These are phyloP conservation scores for Leccinum angustisporum DNA, from an alignment of 1,284 basidiomycete genomes.

Conservation along the genomic window DNA sequence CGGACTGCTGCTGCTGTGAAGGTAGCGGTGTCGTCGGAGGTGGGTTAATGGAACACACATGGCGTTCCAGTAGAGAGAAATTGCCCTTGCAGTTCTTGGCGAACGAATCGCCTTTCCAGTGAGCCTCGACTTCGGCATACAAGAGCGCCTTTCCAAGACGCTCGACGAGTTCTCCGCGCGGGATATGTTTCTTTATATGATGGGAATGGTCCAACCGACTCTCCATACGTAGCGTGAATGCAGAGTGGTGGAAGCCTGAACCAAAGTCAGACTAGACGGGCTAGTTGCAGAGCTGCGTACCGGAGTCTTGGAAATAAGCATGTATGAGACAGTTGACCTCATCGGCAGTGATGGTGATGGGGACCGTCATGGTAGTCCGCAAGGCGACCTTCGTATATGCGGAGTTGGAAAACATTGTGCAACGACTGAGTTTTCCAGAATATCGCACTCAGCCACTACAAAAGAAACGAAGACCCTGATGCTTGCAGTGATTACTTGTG, in stretches of 20 bases:
- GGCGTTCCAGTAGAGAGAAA: slow-evolving; percentile 71
- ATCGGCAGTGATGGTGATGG: slow-evolving; percentile 71
- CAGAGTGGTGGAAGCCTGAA: slow-evolving; percentile 71
- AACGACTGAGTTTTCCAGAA: background rate
- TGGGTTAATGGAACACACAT: slow-evolving; percentile 59
- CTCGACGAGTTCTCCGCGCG: slow-evolving; percentile 79
- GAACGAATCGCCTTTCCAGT: slow-evolving; percentile 64
- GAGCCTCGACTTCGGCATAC: slow-evolving; percentile 81
- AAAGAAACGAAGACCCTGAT: no score
- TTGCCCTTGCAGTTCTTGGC: slow-evolving; percentile 60
- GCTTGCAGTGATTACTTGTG: background rate
- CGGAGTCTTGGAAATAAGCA: slow-evolving; percentile 79
- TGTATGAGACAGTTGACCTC: slow-evolving; percentile 84
- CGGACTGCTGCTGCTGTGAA: slow-evolving; percentile 20
- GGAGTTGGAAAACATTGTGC: slow-evolving; percentile 33
- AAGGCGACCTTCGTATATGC: slow-evolving; percentile 10
- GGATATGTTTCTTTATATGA: slow-evolving; percentile 67
- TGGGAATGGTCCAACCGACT: slow-evolving; percentile 65
- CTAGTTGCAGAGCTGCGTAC: slow-evolving; percentile 36
- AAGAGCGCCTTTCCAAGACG: slow-evolving; percentile 78
- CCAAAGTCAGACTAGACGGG: slow-evolving; percentile 8
- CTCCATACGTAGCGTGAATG: slow-evolving; percentile 73
- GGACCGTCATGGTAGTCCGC: slow-evolving; percentile 36
- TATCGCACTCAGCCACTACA: background rate
- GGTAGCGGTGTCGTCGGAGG: slow-evolving; percentile 26